Conservation (phyloP, 192 early-diverging fungal species). For the Coemansia sp. region DNA sequence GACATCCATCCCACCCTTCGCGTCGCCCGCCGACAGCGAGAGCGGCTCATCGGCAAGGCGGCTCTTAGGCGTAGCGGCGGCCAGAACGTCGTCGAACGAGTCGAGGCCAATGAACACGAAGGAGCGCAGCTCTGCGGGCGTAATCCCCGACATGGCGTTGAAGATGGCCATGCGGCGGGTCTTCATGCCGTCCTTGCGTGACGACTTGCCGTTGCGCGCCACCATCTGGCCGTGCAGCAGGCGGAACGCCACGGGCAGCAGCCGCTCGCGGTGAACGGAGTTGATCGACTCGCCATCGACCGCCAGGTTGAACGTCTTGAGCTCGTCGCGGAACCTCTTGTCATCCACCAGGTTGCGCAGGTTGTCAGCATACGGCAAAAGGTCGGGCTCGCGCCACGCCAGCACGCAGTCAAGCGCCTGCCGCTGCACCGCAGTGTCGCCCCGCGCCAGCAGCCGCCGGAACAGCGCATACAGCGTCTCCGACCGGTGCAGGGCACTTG, state of each 20-base stretch:
- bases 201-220: slow-evolving; percentile 69
- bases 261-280: slow-evolving; percentile 62
- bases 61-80: slow-evolving; percentile 35
- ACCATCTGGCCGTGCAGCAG: slow-evolving; percentile 92
- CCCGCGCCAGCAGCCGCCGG: slow-evolving; percentile 74
- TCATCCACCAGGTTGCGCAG: slow-evolving; percentile 80
- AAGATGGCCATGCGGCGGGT: slow-evolving; percentile 82
- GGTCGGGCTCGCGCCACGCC: slow-evolving; percentile 71
- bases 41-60: slow-evolving; percentile 44
- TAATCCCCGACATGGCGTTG: slow-evolving; percentile 71
- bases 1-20: slow-evolving; percentile 32
- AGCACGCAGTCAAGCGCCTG: slow-evolving; percentile 82
- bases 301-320: slow-evolving; percentile 74
- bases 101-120: slow-evolving; percentile 84
- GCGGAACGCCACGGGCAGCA: slow-evolving; percentile 77
- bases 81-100: slow-evolving; percentile 60
- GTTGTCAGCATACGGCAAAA: slow-evolving; percentile 74
- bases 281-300: slow-evolving; percentile 62
- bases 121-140: slow-evolving; percentile 61
- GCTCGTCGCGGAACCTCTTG: slow-evolving; percentile 86
- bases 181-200: slow-evolving; percentile 66
- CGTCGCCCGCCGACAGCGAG: slow-evolving; percentile 14
- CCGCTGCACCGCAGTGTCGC: slow-evolving; percentile 77
- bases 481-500: slow-evolving; percentile 25
- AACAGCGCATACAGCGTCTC: slow-evolving; percentile 44